These are phyloP conservation scores for Zalerion maritima DNA, from an alignment of 495 filamentous ascomycete genomes.

Conservation along the genomic window DNA sequence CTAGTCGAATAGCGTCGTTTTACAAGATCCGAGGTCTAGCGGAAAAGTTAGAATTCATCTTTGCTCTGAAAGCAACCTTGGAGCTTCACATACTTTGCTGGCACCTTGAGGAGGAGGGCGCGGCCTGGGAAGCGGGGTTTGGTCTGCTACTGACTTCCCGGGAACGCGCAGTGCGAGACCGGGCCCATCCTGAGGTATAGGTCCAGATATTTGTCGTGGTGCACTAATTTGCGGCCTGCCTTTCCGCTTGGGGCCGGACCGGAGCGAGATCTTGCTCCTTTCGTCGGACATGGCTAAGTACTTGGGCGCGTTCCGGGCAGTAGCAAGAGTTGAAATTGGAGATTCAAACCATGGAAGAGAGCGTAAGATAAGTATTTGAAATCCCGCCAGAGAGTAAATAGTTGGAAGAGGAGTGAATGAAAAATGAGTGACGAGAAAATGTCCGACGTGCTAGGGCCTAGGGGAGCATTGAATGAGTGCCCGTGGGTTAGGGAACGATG, in stretches of 20 bases:
- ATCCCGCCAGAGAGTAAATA: too few species aligned
- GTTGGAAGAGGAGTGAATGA: too few species aligned
- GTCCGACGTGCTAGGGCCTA: too few species aligned
- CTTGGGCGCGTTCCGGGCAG: too few species aligned
- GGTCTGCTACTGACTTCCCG: constrained; percentile 17
- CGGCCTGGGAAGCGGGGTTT: constrained; percentile 21
- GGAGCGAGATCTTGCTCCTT: constrained; percentile 67
- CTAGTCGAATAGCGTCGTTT: constrained; percentile 87
- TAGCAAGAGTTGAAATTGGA: too few species aligned
- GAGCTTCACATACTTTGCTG: constrained; percentile 20
- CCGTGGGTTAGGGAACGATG: too few species aligned
- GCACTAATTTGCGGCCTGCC: constrained; percentile 65
- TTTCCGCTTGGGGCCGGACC: constrained; percentile 63
- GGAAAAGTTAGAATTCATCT: background rate
- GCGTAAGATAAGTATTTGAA: too few species aligned
- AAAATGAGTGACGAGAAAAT: too few species aligned
- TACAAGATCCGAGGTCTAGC: constrained; percentile 75
- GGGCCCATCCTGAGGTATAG: constrained; percentile 32
- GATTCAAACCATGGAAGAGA: too few species aligned
- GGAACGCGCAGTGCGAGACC: constrained; percentile 16
- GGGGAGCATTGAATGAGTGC: too few species aligned
- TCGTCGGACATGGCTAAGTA: constrained; percentile 50
- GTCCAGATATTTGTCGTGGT: constrained; percentile 64
- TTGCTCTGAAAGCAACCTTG: background rate
- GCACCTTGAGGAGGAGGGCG: constrained; percentile 26